Evolutionary conservation across 495 filamentous ascomycete genomes (phyloP).

Genomic region (Sporormia fimetaria): DNA sequence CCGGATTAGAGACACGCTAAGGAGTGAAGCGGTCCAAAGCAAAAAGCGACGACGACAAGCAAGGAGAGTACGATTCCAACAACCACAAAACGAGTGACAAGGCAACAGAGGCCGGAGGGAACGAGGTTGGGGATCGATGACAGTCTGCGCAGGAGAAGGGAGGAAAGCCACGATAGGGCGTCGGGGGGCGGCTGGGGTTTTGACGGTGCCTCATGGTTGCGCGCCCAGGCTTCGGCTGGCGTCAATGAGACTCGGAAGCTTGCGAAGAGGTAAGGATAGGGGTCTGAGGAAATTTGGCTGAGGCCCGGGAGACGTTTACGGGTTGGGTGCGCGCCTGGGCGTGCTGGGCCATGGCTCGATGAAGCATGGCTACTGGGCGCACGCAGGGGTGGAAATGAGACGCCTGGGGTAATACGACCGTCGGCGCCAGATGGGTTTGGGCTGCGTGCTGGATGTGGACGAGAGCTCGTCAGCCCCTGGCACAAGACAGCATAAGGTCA

Average conservation of each 20-base stretch:
- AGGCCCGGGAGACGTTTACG: neutral
- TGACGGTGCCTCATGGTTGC: constrained; percentile 5
- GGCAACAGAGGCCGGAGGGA: constrained; percentile 20
- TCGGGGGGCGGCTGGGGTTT: constrained; percentile 13
- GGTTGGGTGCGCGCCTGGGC: too few species aligned
- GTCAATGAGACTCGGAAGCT: constrained; percentile 1
- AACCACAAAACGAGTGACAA: constrained; percentile 26
- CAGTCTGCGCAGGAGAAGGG: constrained; percentile 17
- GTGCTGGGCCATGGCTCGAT: constrained; percentile 4
- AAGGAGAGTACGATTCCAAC: too few species aligned
- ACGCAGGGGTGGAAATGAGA: constrained; percentile 9
- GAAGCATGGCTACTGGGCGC: neutral
- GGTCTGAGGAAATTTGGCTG: neutral
- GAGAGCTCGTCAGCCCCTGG: too few species aligned
- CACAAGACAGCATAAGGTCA: too few species aligned
- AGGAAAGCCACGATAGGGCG: constrained; percentile 10
- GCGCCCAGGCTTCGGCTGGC: neutral
- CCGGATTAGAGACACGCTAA: constrained; percentile 75
- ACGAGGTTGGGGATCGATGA: constrained; percentile 16
- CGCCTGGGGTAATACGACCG: constrained; percentile 9
- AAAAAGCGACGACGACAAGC: too few species aligned
- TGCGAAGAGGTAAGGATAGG: neutral
- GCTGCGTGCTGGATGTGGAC: too few species aligned
- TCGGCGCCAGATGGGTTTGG: neutral
- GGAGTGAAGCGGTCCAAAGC: constrained; percentile 84